Evolutionary conservation across 2,329 filamentous ascomycete species (phyloP), one percentile per base, ranked within the genome.

Genomic region (Botrytis fragariae): DNA sequence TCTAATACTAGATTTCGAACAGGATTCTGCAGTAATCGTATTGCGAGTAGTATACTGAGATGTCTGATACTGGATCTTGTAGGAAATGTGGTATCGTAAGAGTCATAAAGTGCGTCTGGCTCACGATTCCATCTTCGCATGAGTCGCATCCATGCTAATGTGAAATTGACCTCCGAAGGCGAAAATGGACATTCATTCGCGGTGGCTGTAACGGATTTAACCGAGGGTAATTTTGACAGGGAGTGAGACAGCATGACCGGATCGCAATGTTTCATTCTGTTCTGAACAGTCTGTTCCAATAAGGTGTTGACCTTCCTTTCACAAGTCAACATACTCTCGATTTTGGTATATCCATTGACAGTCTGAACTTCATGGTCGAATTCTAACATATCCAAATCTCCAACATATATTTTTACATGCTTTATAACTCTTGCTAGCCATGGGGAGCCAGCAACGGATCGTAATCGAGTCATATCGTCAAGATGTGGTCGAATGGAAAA

Each of bases 301-400:
- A 72, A 39, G 16, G 22, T 22, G 32, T 60, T 72, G 1, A 68
- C 63, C 18, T 51, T 67, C 10, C 20, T 68, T 22, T 61, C 51
- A 69, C 63, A 60, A 37, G n/a, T 48, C 22, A 37, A 68, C 20
- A 59, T 48, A 48, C 62, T 69, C 32, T 72, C 71, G 1, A 67
- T 59, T 9, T 69, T 69, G 5, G 62, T 72, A 51, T 35, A 59
- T 5, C n/a, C 69, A 18, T 72, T 72, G n/a, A 72, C 63, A 6
- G n/a, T 61, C 25, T 69, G 62, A n/a, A 69, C 71, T 48, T 72
- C 71, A 59, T 69, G 71, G 18, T 72, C 62, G 18, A 72, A 72
- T 48, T 72, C 71, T 4, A 72, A 32, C 51, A 72, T 72, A 25
- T 72, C 71, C 14, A 72, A 22, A 68, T 72, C 71, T 42, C 71